phyloP scores from a whole-genome alignment of 495 filamentous ascomycete genomes.

The Aspergillus sparsus region DNA sequence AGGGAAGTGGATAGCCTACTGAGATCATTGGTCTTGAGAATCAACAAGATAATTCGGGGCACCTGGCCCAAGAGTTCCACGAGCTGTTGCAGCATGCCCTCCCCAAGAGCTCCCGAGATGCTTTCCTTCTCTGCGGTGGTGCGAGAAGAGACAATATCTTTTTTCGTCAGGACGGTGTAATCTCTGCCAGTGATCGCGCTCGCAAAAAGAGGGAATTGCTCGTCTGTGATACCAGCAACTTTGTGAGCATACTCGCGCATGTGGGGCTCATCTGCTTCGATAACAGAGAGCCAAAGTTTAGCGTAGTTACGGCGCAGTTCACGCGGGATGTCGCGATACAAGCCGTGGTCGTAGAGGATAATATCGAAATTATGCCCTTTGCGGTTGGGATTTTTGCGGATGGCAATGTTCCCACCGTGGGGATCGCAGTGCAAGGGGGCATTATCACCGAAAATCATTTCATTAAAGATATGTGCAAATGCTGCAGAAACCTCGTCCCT shows the following conservation, averaged over 20 bases:
- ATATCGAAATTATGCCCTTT: slow-evolving; percentile 87
- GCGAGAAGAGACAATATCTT: slow-evolving; percentile 61
- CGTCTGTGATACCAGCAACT: slow-evolving; percentile 85
- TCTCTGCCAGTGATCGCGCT: slow-evolving; percentile 96
- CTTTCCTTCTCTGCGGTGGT: slow-evolving; percentile 74
- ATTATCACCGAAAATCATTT: slow-evolving; percentile 95
- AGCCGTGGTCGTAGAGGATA: slow-evolving; percentile 95
- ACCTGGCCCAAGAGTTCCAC: slow-evolving; percentile 88
- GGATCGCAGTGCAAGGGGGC: slow-evolving; percentile 97
- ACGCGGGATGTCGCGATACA: slow-evolving; percentile 89
- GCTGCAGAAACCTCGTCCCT: slow-evolving; percentile 96
- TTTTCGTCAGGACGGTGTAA: slow-evolving; percentile 67
- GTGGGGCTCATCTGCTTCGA: slow-evolving; percentile 75
- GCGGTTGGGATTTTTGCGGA: slow-evolving; percentile 67
- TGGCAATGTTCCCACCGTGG: slow-evolving; percentile 95
- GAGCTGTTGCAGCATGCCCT: slow-evolving; percentile 83
- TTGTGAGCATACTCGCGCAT: slow-evolving; percentile 90
- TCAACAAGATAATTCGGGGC: slow-evolving; percentile 87
- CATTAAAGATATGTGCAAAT: slow-evolving; percentile 92
- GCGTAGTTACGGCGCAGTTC: slow-evolving; percentile 83
- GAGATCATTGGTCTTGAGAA: slow-evolving; percentile 97
- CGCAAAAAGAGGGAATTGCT: slow-evolving; percentile 94
- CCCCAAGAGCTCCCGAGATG: slow-evolving; percentile 78
- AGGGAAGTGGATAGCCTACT: slow-evolving; percentile 52
- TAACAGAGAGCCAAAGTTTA: slow-evolving; percentile 95